Evolutionary conservation across 2,329 filamentous ascomycete species (phyloP), one percentile per base, ranked within the genome.

Genomic region (Phyllosticta ampelicida): DNA sequence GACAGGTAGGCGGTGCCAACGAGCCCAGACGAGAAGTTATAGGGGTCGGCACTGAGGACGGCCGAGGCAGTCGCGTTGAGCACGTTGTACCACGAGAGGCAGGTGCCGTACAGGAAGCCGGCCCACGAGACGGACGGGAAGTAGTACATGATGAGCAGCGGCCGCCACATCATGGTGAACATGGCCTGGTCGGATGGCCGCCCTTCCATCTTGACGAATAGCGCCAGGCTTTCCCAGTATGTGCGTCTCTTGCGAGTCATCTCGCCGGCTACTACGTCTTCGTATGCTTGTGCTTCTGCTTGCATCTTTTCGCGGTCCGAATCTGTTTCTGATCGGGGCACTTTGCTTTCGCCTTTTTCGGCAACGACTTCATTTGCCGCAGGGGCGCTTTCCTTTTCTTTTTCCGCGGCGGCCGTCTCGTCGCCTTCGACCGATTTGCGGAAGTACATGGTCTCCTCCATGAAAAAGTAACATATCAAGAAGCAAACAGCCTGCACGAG

Each of bases 361-460:
- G 21, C 48, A 26, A 11, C 20, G 11, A 19, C 6, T 5, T 48
- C 29, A 48, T 54, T 29, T 26, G 44, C 29, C 48, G 36, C 13
- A 4, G 36, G 36, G 6, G 44, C 23, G 9, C 6, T 26, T 20
- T 48, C 29, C 2, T 30, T 18, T n/a, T 44, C 48, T 21, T 48
- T 44, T 2, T 30, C 28, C 9, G 36, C 48, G 18, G 19, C 23
- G 3, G 19, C 23, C 5, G 23, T 18, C 48, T 54, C 53, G 16
- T 44, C 53, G 36, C 53, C 53, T 48, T 54, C 53, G 9, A 54
- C 28, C 54, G 18, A 54, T 51, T 59, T 10, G 61, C 63, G 10
- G 70, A 71, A 13, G 60, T 77, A 82, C 64, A 80, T 83, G 5
- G 81, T 82, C 66, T 84, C 81, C 66, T 84, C 82, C 73, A 83